Evolutionary conservation across 78 protist species (phyloP).

Genomic region (Planoprotostelium fungivorum): DNA sequence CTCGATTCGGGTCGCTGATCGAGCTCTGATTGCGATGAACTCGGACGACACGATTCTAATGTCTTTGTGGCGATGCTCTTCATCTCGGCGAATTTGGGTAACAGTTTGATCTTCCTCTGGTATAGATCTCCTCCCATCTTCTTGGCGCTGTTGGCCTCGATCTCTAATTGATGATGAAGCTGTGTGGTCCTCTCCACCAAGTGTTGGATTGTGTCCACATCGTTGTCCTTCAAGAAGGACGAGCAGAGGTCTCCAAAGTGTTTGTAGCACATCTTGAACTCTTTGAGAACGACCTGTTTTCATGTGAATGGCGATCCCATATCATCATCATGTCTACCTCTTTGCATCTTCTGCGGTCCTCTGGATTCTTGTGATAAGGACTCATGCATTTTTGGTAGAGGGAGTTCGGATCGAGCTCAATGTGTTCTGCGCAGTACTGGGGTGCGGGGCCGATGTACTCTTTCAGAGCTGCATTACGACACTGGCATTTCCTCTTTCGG

Average conservation of each 20-base stretch:
- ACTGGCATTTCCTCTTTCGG: not conserved
- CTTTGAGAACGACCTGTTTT: not conserved
- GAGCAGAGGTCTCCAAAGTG: not conserved
- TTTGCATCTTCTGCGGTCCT: not conserved
- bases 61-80: not conserved
- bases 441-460: not conserved
- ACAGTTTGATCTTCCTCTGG: not conserved
- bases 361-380: not conserved
- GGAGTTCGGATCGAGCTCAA: not conserved
- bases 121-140: not conserved
- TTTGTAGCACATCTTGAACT: not conserved
- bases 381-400: not conserved
- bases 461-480: not conserved
- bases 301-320: not conserved
- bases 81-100: not conserved
- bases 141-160: not conserved
- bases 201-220: not conserved
- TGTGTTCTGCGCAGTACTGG: not conserved
- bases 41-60: no score
- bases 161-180: not conserved
- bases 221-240: not conserved
- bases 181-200: not conserved
- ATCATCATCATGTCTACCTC: not conserved
- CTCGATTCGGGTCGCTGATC: no score
- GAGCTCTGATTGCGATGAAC: no score